These are phyloP conservation scores for Pichia nanzhaoensis DNA, from an alignment of 805 yeast genomes.

Conservation along the genomic window DNA sequence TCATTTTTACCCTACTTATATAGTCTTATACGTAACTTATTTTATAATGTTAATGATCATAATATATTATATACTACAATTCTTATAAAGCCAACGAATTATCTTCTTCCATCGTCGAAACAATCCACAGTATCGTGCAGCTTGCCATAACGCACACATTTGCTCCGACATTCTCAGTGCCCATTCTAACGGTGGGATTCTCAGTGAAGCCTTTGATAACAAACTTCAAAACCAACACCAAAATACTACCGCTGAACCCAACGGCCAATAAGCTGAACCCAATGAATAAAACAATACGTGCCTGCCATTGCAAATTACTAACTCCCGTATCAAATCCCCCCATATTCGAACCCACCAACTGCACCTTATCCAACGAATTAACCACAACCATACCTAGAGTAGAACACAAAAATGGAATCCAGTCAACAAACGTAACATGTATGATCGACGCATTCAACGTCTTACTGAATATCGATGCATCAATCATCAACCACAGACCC, in stretches of 20 bases:
- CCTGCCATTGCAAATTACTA: constrained; percentile 73
- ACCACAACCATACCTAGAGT: constrained; percentile 84
- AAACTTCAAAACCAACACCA: constrained; percentile 81
- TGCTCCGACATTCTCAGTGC: constrained; percentile 77
- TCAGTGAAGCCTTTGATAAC: constrained; percentile 63
- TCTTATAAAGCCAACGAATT: constrained; percentile 65
- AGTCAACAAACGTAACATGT: constrained; percentile 87
- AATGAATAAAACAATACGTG: constrained; percentile 78
- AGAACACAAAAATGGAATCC: constrained; percentile 91
- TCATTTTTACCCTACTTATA: background rate
- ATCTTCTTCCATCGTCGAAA: constrained; percentile 94
- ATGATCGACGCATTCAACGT: constrained; percentile 79
- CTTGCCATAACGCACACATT: constrained; percentile 79
- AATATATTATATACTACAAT: background rate
- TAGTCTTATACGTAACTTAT: background rate
- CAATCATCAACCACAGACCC: constrained; percentile 86
- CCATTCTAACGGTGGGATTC: constrained; percentile 93
- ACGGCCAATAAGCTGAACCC: constrained; percentile 93
- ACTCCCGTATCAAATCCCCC: constrained; percentile 25
- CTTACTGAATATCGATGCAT: constrained; percentile 80
- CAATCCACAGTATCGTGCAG: constrained; percentile 85
- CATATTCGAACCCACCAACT: constrained; percentile 23
- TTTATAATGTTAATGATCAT: constrained; percentile 6
- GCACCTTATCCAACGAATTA: constrained; percentile 63
- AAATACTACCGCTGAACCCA: constrained; percentile 87